Conservation (phyloP, 257 asterid species). For the Primulina tabacum region DNA sequence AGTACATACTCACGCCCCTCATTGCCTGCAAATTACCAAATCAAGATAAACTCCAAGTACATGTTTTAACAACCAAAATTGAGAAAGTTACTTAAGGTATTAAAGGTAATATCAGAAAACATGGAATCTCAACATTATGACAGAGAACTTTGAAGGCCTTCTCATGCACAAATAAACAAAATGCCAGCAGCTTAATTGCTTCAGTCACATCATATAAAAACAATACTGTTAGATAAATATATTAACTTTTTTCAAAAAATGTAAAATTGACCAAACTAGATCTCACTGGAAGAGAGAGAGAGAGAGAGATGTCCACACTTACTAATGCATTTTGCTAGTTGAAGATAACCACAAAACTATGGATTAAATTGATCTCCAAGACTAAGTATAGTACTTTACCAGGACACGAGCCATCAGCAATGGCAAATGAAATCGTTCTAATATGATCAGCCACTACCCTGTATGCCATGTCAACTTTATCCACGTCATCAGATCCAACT, state of each 20-base stretch:
- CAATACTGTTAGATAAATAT: not conserved
- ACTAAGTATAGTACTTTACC: conserved; percentile 41
- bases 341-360: conserved; percentile 3
- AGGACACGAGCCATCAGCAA: conserved; percentile 99
- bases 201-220: not conserved
- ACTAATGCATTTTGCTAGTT: conserved; percentile 6
- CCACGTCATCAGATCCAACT: conserved; percentile 86
- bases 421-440: conserved; percentile 93
- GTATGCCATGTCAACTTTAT: conserved; percentile 90
- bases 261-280: not conserved
- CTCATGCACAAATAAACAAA: conserved; percentile 14
- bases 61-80: not conserved
- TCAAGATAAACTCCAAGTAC: not conserved
- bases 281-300: not conserved
- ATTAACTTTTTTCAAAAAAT: conserved; percentile 5
- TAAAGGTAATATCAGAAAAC: not conserved
- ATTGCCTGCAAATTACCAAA: conserved; percentile 56
- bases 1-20: conserved; percentile 98
- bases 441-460: conserved; percentile 99
- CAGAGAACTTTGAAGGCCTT: not conserved
- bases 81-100: not conserved
- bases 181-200: not conserved
- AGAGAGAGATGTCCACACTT: conserved; percentile 5
- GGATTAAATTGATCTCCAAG: conserved; percentile 18
- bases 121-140: not conserved